Evolutionary conservation across 768 basidiomycete genomes (phyloP).

Genomic region (Tricholoma saponaceum): DNA sequence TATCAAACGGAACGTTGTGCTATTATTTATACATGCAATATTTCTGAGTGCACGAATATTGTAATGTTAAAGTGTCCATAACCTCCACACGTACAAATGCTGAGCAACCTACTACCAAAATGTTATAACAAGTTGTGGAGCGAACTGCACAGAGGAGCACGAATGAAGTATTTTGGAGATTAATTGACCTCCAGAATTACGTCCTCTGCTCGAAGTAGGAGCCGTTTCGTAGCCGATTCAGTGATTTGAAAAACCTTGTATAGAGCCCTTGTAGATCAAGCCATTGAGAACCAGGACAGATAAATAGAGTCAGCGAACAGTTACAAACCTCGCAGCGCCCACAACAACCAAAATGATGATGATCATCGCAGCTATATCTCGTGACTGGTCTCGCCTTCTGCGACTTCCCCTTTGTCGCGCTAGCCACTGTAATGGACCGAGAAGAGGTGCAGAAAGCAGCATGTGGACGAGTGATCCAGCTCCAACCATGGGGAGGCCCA

Average conservation of each 20-base stretch:
- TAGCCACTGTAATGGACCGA: constrained; percentile 67
- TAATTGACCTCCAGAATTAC: constrained; percentile 74
- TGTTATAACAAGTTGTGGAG: not conserved
- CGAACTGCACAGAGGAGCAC: not conserved
- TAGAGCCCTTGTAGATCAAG: constrained; percentile 47
- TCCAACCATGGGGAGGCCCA: constrained; percentile 76
- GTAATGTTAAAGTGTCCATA: not conserved
- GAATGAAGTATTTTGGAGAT: constrained; percentile 2
- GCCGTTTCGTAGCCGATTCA: constrained; percentile 49
- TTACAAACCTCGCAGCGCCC: constrained; percentile 57
- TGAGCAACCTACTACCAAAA: not conserved
- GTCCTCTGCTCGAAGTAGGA: constrained; percentile 72
- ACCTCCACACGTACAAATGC: no score
- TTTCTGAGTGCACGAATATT: not conserved
- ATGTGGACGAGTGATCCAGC: constrained; percentile 73
- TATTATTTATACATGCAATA: no score
- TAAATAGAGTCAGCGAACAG: not conserved
- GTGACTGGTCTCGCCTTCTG: constrained; percentile 49
- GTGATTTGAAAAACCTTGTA: constrained; percentile 68
- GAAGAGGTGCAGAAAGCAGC: constrained; percentile 57
- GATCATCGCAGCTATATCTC: constrained; percentile 64
- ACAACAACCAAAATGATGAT: constrained; percentile 56
- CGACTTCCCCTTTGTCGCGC: constrained; percentile 59
- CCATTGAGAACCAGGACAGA: constrained; percentile 7
- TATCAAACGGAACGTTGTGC: no score